phyloP scores from a whole-genome alignment of 305 asterid species.

The Fraxinus nigra region DNA sequence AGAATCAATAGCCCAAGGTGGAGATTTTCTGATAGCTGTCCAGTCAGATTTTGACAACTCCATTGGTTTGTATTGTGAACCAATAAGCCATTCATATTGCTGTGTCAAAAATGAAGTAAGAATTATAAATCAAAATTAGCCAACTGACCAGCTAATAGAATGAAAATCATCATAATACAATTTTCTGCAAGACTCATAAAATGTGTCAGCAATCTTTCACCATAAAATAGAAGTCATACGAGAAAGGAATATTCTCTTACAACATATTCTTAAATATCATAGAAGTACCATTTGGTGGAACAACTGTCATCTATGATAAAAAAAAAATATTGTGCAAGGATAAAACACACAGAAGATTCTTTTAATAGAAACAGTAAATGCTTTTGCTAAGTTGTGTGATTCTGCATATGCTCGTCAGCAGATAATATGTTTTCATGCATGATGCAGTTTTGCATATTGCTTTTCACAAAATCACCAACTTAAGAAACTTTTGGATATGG shows the following conservation, averaged over 20 bases:
- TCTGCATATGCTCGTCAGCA: slow-evolving; percentile 3
- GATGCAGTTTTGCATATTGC: not conserved
- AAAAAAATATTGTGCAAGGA: not conserved
- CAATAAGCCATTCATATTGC: slow-evolving; percentile 99
- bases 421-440: slow-evolving; percentile 4
- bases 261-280: not conserved
- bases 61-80: slow-evolving; percentile 89
- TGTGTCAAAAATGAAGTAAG: slow-evolving; percentile 35
- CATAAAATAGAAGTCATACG: not conserved
- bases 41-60: slow-evolving; percentile 91
- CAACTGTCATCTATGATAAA: not conserved
- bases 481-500: slow-evolving; percentile 10
- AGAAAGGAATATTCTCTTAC: slow-evolving; percentile 11
- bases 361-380: not conserved
- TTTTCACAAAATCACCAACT: not conserved
- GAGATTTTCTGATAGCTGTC: slow-evolving; percentile 80
- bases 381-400: not conserved
- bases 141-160: slow-evolving; percentile 17
- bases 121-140: slow-evolving; percentile 17
- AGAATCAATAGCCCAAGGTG: slow-evolving; percentile 95
- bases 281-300: not conserved
- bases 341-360: not conserved
- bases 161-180: not conserved
- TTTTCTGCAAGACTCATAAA: slow-evolving; percentile 6
- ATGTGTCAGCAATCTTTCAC: slow-evolving; percentile 9